These are phyloP conservation scores for Coniosporium apollinis DNA, from an alignment of 495 filamentous ascomycete species.

Conservation along the genomic window DNA sequence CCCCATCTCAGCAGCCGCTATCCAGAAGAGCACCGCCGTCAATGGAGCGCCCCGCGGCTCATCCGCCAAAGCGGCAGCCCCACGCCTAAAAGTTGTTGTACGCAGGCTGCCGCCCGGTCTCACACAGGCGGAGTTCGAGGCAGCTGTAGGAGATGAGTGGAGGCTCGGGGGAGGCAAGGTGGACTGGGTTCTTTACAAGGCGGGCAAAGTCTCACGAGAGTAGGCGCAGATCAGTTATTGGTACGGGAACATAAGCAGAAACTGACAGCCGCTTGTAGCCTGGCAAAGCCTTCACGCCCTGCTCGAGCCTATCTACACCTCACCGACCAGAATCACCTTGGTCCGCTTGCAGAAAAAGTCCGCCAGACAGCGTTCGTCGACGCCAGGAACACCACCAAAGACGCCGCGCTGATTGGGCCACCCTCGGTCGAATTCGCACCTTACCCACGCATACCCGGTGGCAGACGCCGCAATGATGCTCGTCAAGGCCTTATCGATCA, in stretches of 20 bases:
- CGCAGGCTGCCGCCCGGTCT: constrained; percentile 74
- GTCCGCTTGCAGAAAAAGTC: constrained; percentile 46
- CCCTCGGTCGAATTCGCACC: constrained; percentile 67
- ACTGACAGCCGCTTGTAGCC: constrained; percentile 28
- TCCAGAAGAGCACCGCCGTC: constrained; percentile 34
- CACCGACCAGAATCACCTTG: constrained; percentile 39
- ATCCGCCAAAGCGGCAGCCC: constrained; percentile 38
- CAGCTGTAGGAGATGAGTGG: constrained; percentile 67
- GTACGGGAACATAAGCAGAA: background rate
- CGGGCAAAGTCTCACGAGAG: constrained; percentile 82
- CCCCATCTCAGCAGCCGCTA: constrained; percentile 37
- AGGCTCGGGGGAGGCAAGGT: constrained; percentile 59
- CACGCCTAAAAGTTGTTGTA: constrained; percentile 69
- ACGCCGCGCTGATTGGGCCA: constrained; percentile 50
- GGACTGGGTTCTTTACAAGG: constrained; percentile 62
- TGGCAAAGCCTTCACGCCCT: constrained; percentile 59
- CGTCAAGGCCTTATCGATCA: constrained; percentile 91
- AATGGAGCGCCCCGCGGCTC: constrained; percentile 20
- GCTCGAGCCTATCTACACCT: constrained; percentile 67
- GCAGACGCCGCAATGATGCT: constrained; percentile 54
- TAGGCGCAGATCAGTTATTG: constrained; percentile 26
- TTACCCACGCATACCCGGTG: constrained; percentile 61
- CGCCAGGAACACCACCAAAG: constrained; percentile 50
- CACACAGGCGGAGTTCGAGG: constrained; percentile 62
- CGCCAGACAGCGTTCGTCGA: constrained; percentile 51